Percentiles rank a stretch among this genome's conserved stretches.
These are phyloP conservation scores for Fragilariopsis cylindrus DNA, from an alignment of 108 stramenopile genomes.

Conservation along the genomic window DNA sequence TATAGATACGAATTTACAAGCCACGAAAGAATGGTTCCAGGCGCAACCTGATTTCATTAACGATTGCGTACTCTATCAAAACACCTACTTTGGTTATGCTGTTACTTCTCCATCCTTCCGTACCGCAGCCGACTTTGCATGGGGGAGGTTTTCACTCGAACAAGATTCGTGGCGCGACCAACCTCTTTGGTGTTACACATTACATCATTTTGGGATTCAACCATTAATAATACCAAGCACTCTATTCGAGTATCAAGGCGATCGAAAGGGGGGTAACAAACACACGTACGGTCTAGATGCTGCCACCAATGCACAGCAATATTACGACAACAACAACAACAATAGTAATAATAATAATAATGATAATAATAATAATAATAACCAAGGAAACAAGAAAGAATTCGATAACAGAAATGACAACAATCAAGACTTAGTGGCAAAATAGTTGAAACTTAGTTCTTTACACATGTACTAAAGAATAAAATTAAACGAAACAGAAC, in stretches of 20 bases:
- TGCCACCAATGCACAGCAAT: constrained; percentile 10
- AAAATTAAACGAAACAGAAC: too few relatives aligned
- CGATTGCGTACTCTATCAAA: constrained; percentile 25
- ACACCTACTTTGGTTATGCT: constrained; percentile 20
- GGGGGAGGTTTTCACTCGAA: constrained; percentile 30
- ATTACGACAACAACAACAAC: neutral
- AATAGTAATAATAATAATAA: neutral
- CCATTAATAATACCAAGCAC: constrained; percentile 15
- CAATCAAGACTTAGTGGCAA: neutral
- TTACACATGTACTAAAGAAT: too few relatives aligned
- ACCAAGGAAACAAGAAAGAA: neutral
- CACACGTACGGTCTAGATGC: constrained; percentile 9
- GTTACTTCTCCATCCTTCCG: neutral
- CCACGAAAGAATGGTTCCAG: constrained; percentile 22
- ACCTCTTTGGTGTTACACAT: constrained; percentile 34
- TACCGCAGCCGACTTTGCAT: constrained; percentile 18
- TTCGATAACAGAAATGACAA: neutral
- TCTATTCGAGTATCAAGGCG: neutral
- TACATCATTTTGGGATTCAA: constrained; percentile 30
- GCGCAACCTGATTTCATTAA: constrained; percentile 31
- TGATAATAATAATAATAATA: neutral
- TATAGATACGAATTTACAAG: constrained; percentile 18
- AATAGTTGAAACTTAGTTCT: neutral
- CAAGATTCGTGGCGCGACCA: constrained; percentile 39
- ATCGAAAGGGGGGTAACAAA: neutral